These are phyloP conservation scores for Simplicillium sp. DNA, from an alignment of 2,329 filamentous ascomycete species.

Conservation along the genomic window DNA sequence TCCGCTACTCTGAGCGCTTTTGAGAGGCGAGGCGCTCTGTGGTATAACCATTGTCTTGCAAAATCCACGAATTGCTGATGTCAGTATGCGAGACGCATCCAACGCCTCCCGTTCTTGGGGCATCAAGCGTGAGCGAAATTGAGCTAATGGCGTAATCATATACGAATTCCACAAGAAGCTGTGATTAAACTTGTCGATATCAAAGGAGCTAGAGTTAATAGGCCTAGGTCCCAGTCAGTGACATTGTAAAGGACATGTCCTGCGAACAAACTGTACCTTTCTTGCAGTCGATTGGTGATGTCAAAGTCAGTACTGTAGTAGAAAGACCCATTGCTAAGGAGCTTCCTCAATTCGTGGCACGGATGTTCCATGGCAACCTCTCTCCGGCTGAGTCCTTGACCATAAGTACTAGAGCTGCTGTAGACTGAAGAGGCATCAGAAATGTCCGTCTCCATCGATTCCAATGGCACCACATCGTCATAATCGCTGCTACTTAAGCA, in stretches of 20 bases:
- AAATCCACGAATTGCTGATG: conserved; percentile 89
- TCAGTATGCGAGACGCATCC: conserved; percentile 82
- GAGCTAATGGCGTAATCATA: conserved; percentile 88
- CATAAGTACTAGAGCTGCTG: conserved; percentile 28
- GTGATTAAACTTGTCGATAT: conserved; percentile 87
- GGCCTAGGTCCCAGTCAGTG: conserved; percentile 38
- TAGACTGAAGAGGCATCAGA: conserved; percentile 37
- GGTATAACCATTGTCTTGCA: conserved; percentile 81
- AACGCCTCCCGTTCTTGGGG: conserved; percentile 65
- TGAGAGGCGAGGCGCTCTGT: conserved; percentile 62
- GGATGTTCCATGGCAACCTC: conserved; percentile 76
- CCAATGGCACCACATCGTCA: conserved; percentile 60
- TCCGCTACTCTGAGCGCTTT: conserved; percentile 47
- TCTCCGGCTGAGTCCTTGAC: conserved; percentile 45
- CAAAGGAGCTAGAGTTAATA: conserved; percentile 67
- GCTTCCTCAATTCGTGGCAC: conserved; percentile 81
- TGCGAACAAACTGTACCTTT: conserved; percentile 45
- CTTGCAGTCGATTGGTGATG: conserved; percentile 84
- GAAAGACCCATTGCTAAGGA: conserved; percentile 87
- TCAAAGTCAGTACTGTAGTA: conserved; percentile 99
- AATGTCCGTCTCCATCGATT: conserved; percentile 39
- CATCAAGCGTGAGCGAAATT: conserved; percentile 76
- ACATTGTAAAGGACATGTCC: not conserved
- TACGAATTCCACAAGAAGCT: conserved; percentile 97
- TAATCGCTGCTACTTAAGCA: conserved; percentile 82